Evolutionary conservation across 1,284 basidiomycete species (phyloP).

Genomic region (Austropuccinia psidii): DNA sequence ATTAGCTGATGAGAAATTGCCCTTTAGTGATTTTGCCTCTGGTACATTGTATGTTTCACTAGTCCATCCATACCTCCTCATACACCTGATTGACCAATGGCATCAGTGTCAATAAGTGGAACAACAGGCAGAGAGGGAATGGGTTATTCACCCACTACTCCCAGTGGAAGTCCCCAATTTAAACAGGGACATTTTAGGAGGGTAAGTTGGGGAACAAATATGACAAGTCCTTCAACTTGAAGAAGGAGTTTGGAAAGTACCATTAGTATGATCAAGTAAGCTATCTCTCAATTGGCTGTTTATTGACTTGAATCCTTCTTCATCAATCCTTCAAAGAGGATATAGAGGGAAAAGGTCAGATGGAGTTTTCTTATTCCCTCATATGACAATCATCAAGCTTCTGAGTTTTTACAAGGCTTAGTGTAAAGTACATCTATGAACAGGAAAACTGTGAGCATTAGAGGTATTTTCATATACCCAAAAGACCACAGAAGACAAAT

Average conservation of each 20-base stretch:
- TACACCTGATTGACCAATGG: not conserved
- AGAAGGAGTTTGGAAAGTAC: slow-evolving; percentile 90
- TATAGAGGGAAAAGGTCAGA: slow-evolving; percentile 3
- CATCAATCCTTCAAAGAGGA: not conserved
- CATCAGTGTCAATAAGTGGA: not conserved
- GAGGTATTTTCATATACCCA: no score
- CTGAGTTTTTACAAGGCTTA: no score
- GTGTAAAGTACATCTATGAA: no score
- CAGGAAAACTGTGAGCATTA: no score
- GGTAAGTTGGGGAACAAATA: slow-evolving; percentile 87
- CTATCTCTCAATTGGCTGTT: slow-evolving; percentile 12
- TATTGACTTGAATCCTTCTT: not conserved
- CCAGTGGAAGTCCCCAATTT: slow-evolving; percentile 48
- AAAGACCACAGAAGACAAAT: no score
- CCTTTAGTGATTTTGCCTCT: not conserved
- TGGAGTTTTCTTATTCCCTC: no score
- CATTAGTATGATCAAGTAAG: slow-evolving; percentile 73
- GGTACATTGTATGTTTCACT: not conserved
- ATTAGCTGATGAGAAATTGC: not conserved
- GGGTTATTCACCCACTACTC: slow-evolving; percentile 1
- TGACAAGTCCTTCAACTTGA: slow-evolving; percentile 86
- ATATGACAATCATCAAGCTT: no score
- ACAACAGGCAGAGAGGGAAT: not conserved
- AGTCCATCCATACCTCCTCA: no score
- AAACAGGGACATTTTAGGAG: slow-evolving; percentile 73